phyloP scores from a whole-genome alignment of 179 eudicot genomes.

The Pouteria campechiana region DNA sequence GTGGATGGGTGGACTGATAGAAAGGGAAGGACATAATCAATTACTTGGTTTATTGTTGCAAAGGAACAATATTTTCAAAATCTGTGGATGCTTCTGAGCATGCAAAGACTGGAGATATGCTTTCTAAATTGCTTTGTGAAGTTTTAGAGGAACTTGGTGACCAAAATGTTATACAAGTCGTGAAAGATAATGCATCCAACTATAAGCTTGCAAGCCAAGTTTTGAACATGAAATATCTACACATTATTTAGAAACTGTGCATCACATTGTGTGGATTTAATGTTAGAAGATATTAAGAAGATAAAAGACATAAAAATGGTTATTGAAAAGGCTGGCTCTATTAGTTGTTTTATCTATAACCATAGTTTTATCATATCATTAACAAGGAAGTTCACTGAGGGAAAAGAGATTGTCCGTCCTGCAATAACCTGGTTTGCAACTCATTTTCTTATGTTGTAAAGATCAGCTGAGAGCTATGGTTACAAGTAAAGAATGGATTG shows the following conservation, averaged over 20 bases:
- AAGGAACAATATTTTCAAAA: constrained; percentile 1
- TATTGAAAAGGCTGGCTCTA: no score
- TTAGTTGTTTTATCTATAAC: not conserved
- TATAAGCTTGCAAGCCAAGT: not conserved
- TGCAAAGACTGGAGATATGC: not conserved
- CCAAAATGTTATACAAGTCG: constrained; percentile 6
- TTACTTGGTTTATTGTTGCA: not conserved
- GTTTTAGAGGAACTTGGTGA: constrained; percentile 2
- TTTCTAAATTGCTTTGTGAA: not conserved
- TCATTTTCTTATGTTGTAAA: not conserved
- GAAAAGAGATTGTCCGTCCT: not conserved
- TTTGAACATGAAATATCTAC: not conserved
- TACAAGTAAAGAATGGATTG: no score
- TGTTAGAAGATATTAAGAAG: not conserved
- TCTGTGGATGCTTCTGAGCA: not conserved
- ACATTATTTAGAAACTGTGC: constrained; percentile 10
- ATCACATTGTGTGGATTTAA: not conserved
- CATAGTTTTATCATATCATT: not conserved
- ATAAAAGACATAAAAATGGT: not conserved
- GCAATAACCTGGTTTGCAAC: constrained; percentile 1
- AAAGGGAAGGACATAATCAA: not conserved
- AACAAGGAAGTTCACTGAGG: not conserved
- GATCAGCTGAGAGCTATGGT: not conserved
- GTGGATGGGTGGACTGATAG: constrained; percentile 1
- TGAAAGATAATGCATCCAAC: constrained; percentile 5